phyloP scores from a whole-genome alignment of 164 flowering plant genomes.

The Nymphaea colorata region DNA sequence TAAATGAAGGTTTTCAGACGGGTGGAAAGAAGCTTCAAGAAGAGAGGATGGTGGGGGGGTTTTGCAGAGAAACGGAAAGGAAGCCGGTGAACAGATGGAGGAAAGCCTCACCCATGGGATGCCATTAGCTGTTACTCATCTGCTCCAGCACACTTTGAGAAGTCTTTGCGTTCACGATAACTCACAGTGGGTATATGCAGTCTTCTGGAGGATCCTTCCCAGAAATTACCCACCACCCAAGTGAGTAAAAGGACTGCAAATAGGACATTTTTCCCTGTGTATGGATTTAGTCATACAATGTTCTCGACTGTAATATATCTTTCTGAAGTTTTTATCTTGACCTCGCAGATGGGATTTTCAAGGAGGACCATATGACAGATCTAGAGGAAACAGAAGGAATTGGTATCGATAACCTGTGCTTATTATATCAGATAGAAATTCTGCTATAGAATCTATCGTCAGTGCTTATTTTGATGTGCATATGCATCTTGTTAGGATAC shows the following conservation, averaged over 20 bases:
- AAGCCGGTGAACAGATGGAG: slow-evolving; percentile 33
- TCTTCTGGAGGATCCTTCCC: slow-evolving; percentile 96
- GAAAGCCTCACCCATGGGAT: slow-evolving; percentile 37
- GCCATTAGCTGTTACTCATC: slow-evolving; percentile 80
- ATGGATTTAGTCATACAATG: too few relatives aligned
- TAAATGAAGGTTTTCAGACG: background rate
- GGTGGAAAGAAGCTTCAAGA: background rate
- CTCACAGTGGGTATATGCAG: slow-evolving; percentile 97
- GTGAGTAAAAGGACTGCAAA: slow-evolving; percentile 23
- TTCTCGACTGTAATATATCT: too few relatives aligned
- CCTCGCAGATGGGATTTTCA: slow-evolving; percentile 77
- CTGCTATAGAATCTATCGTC: background rate
- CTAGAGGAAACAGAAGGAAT: slow-evolving; percentile 94
- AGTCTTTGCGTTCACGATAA: slow-evolving; percentile 76
- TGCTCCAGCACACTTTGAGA: slow-evolving; percentile 90
- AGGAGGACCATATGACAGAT: slow-evolving; percentile 82
- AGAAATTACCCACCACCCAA: slow-evolving; percentile 97
- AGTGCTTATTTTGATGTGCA: background rate
- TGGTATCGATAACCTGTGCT: slow-evolving; percentile 35
- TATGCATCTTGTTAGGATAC: slow-evolving; percentile 40
- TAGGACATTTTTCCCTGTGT: too few relatives aligned
- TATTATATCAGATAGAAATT: background rate
- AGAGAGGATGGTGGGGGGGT: background rate
- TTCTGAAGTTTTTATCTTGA: background rate
- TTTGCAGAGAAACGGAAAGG: background rate